A percentile compares a stretch with the other conserved stretches of the same genome.
phyloP scores from a whole-genome alignment of 129 eudicot genomes.

The Flaveria trinervia region DNA sequence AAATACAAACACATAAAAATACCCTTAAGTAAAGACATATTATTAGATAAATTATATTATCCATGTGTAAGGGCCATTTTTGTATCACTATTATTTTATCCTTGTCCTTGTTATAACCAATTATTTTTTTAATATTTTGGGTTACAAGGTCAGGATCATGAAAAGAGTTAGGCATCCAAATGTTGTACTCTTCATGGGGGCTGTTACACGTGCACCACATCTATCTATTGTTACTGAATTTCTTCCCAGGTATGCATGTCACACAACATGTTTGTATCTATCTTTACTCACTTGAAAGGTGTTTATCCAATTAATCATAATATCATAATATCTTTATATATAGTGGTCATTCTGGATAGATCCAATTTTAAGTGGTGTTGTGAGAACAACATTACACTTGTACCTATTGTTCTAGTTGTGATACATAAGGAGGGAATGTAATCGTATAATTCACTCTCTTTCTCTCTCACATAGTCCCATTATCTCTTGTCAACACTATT shows the following conservation, averaged over 20 bases:
- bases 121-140: conserved; percentile 13
- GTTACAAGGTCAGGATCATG: conserved; percentile 86
- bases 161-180: conserved; percentile 94
- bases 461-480: too few relatives aligned
- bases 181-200: conserved; percentile 99
- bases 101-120: conserved; percentile 12
- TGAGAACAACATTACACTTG: too few relatives aligned
- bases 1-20: background rate
- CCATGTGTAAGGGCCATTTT: background rate
- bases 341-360: too few relatives aligned
- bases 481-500: too few relatives aligned
- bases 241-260: conserved; percentile 83
- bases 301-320: background rate
- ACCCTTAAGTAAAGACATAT: background rate
- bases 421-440: too few relatives aligned
- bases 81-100: background rate
- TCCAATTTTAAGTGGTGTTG: too few relatives aligned
- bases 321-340: too few relatives aligned
- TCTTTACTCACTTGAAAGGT: background rate
- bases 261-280: conserved; percentile 5
- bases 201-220: conserved; percentile 90
- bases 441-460: too few relatives aligned
- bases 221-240: conserved; percentile 95
- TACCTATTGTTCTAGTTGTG: too few relatives aligned
- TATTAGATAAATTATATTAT: background rate